A percentile compares a stretch with the other conserved stretches of the same genome.
Conservation (phyloP, 306 rosid genomes). For the Argentina anserina region DNA sequence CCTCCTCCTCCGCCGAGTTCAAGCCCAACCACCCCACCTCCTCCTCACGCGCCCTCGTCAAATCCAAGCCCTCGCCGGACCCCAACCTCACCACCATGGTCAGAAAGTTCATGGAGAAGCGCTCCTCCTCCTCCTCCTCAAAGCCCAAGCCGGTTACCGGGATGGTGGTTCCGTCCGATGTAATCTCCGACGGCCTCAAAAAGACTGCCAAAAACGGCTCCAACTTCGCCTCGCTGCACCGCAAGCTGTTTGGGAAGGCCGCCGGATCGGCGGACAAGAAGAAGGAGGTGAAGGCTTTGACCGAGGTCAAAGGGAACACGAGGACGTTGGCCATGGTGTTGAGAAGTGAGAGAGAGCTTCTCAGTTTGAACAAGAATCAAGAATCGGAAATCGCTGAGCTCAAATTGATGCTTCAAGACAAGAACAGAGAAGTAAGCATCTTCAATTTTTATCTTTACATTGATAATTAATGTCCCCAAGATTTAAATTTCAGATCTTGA, state of each 20-base stretch:
- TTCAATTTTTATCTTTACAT: neutral
- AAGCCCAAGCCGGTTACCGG: constrained; percentile 32
- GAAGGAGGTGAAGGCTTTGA: constrained; percentile 75
- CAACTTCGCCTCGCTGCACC: constrained; percentile 55
- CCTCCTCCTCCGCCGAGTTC: constrained; percentile 73
- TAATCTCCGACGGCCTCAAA: constrained; percentile 61
- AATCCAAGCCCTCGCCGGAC: constrained; percentile 54
- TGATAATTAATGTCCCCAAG: too few species aligned
- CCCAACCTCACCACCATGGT: constrained; percentile 66
- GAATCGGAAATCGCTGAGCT: constrained; percentile 55
- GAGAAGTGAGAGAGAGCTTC: constrained; percentile 93
- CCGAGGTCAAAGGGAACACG: constrained; percentile 83
- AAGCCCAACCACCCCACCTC: constrained; percentile 29
- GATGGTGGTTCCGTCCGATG: constrained; percentile 63
- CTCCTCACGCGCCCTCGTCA: constrained; percentile 61
- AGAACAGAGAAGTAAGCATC: constrained; percentile 64
- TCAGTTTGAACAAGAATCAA: constrained; percentile 61
- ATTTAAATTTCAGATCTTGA: neutral
- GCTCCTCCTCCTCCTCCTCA: constrained; percentile 14
- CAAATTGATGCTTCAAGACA: constrained; percentile 52
- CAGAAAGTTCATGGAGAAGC: constrained; percentile 63
- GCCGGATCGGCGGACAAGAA: constrained; percentile 32
- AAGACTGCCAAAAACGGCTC: constrained; percentile 56
- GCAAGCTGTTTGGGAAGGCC: constrained; percentile 74
- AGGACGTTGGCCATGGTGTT: constrained; percentile 90